Conservation (phyloP, 139 green algal genomes). For the Astrephomene gubernaculifera region DNA sequence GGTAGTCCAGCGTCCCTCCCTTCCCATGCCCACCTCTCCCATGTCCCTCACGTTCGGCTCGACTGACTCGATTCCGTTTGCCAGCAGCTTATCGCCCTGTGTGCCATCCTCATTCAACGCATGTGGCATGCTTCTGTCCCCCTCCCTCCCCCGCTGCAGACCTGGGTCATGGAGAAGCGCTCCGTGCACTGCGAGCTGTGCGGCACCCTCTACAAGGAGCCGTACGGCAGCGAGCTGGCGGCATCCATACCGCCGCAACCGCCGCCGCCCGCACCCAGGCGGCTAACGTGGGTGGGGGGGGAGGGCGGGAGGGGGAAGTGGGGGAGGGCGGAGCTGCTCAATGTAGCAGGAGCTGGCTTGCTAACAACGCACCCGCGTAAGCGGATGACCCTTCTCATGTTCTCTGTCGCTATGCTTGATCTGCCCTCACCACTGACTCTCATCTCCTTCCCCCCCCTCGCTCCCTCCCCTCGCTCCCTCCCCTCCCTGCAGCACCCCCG, state of each 20-base stretch:
- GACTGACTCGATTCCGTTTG: no score
- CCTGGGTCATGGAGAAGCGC: slow-evolving; percentile 39
- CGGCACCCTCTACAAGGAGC: slow-evolving; percentile 31
- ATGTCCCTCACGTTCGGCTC: no score
- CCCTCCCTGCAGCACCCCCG: neutral
- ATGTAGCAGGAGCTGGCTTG: neutral
- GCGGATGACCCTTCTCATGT: no score
- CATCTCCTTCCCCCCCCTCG: neutral
- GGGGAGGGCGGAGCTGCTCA: neutral
- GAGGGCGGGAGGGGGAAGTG: neutral
- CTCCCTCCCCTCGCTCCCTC: neutral
- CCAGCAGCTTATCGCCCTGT: no score
- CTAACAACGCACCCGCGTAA: no score
- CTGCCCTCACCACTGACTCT: neutral
- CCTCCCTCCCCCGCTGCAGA: neutral
- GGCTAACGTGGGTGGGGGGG: slow-evolving; percentile 14
- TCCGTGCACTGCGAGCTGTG: slow-evolving; percentile 39
- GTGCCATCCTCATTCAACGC: no score
- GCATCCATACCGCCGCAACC: slow-evolving; percentile 17
- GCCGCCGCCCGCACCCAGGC: neutral
- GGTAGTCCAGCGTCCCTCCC: no score
- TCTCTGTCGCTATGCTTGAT: no score
- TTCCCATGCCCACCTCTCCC: no score
- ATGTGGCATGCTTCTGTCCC: no score
- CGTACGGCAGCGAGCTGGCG: slow-evolving; percentile 38